A percentile compares a stretch with the other conserved stretches of the same genome.
Evolutionary conservation across 75 land plant genomes (phyloP).

Genomic region (Picea sitchensis): DNA sequence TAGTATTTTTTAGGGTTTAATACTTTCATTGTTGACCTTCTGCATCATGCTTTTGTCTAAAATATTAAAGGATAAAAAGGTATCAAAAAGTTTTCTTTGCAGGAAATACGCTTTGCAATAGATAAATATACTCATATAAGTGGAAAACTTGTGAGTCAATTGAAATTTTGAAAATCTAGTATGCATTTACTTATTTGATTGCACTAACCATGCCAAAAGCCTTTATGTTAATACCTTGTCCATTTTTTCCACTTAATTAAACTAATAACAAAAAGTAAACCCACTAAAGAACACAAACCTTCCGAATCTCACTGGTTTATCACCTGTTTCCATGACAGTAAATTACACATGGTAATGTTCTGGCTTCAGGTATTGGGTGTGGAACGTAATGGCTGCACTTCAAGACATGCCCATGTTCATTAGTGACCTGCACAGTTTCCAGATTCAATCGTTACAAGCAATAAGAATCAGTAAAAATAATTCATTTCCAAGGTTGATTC

Average conservation of each 20-base stretch:
- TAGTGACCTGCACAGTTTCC: conserved; percentile 58
- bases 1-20: not conserved
- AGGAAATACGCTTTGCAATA: not conserved
- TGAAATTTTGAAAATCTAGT: not conserved
- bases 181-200: not conserved
- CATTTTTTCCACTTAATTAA: not conserved
- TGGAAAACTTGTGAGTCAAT: not conserved
- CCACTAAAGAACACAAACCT: not conserved
- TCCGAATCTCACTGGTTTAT: conserved; percentile 3
- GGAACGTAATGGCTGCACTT: conserved; percentile 96
- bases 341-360: conserved; percentile 84
- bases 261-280: not conserved
- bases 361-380: conserved; percentile 56
- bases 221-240: not conserved
- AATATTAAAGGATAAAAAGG: not conserved
- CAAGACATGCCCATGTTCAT: conserved; percentile 68
- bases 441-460: not conserved
- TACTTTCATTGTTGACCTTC: not conserved
- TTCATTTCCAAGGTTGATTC: not conserved
- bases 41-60: not conserved
- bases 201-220: not conserved
- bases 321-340: conserved; percentile 99
- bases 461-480: not conserved
- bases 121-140: not conserved
- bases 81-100: not conserved